A percentile compares a stretch with the other conserved stretches of the same genome.
Evolutionary conservation across 1,139 yeast species (phyloP).

Genomic region (Saccharomyces pastorianus): DNA sequence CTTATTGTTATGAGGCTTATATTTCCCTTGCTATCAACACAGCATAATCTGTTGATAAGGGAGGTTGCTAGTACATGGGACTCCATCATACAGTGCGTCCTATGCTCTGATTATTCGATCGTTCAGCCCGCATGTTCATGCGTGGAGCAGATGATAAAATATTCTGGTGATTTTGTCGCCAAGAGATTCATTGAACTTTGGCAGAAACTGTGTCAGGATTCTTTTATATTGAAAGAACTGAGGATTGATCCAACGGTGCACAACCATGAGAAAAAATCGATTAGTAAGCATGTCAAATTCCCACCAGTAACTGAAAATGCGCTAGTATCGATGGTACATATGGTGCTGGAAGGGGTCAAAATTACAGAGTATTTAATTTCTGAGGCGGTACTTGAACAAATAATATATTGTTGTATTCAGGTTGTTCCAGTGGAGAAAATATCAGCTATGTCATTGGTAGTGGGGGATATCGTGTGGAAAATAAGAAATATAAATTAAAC

Average conservation of each 20-base stretch:
- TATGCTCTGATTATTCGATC: slow-evolving; percentile 35
- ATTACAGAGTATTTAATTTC: slow-evolving; percentile 18
- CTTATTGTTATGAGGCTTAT: slow-evolving; percentile 43
- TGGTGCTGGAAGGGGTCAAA: slow-evolving; percentile 22
- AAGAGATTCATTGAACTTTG: slow-evolving; percentile 43
- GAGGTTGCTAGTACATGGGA: slow-evolving; percentile 69
- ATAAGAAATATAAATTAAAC: neutral
- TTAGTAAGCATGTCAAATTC: slow-evolving; percentile 6
- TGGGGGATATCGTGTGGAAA: slow-evolving; percentile 22
- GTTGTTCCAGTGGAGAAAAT: slow-evolving; percentile 17
- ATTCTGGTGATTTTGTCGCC: slow-evolving; percentile 45
- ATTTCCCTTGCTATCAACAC: slow-evolving; percentile 58
- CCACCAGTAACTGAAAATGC: slow-evolving; percentile 22
- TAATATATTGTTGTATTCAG: slow-evolving; percentile 20
- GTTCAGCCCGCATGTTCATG: slow-evolving; percentile 34
- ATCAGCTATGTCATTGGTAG: slow-evolving; percentile 11
- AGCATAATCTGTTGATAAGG: slow-evolving; percentile 54
- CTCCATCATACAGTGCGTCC: slow-evolving; percentile 35
- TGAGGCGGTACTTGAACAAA: slow-evolving; percentile 18
- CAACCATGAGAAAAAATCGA: slow-evolving; percentile 6
- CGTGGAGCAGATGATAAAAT: slow-evolving; percentile 34
- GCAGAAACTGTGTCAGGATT: slow-evolving; percentile 26
- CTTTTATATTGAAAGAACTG: slow-evolving; percentile 18
- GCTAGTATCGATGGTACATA: slow-evolving; percentile 15
- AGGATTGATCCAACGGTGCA: slow-evolving; percentile 1